Base-by-base conservation (phyloP, 2,329 filamentous ascomycete species). In the Raffaelea deltoideospora region DNA sequence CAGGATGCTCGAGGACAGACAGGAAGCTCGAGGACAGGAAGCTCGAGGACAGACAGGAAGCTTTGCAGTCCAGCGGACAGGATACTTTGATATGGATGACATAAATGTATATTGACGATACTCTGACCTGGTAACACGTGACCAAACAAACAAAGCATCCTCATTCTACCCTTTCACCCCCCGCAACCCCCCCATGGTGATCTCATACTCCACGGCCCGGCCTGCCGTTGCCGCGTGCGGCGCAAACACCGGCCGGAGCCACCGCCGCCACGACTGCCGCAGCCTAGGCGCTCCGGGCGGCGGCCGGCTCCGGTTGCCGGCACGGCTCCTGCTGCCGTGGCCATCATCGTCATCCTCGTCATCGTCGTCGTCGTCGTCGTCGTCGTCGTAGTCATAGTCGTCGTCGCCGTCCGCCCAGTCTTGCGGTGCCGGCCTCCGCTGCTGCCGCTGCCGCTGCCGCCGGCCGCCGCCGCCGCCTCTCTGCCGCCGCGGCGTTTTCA, bases 231-330 rank as follows among this genome's bases (percentile, higher is more conserved):
- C 57, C 4, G 71, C 70, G 69, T 92, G 90, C 2, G 82, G 72
- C 34, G 85, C 80, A 61, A 94, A 96, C 1, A 93, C 88, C 9
- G 96, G 72, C 55, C 87, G 92, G 66, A 93, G 76, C 64, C 75
- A 84, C 40, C 88, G 65, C 44, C 69, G 69, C 75, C 81, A 86
- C 24, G 43, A 47, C 18, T 43, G 40, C 19, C 41, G 36, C 33
- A 46, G 43, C 21, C 44, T 41, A 32, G 44, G 42, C 10, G 41
- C 44, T 13, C 43, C 44, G 11, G 34, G 18, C 5, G 3, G 14
- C 32, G 17, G 17, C 33, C 20, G 9, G 11, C 61, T 67, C 39
- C 59, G 66, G 20, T 79, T 59, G 28, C 57, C 56, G n/a, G n/a
- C n/a, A n/a, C n/a, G n/a, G n/a, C n/a, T n/a, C n/a, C n/a, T n/a